phyloP scores from a whole-genome alignment of 768 basidiomycete species.

The Hemileccinum rubropunctum region DNA sequence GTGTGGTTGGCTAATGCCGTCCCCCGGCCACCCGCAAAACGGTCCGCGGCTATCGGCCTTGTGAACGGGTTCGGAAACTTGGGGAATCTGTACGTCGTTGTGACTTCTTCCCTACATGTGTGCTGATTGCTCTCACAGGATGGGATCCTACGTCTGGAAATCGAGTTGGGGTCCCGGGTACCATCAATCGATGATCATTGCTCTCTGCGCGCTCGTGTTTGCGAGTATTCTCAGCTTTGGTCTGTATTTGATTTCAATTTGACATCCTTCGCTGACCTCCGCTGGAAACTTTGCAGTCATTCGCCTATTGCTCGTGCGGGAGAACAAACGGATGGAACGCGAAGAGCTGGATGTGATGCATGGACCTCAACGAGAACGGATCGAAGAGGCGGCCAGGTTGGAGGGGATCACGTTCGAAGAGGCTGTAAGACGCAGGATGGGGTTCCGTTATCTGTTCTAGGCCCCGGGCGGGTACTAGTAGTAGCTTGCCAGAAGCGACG shows the following conservation, averaged over 20 bases:
- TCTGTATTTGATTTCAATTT: slow-evolving; percentile 13
- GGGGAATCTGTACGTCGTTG: slow-evolving; percentile 48
- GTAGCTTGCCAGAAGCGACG: too few relatives aligned
- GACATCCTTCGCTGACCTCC: too few relatives aligned
- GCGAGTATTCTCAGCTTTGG: slow-evolving; percentile 35
- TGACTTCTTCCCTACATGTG: background rate
- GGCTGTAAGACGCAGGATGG: slow-evolving; percentile 54
- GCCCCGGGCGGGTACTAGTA: too few relatives aligned
- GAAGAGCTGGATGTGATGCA: slow-evolving; percentile 46
- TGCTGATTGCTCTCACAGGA: slow-evolving; percentile 31
- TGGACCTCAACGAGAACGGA: slow-evolving; percentile 45
- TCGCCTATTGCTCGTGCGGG: slow-evolving; percentile 41
- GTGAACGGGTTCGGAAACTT: slow-evolving; percentile 60
- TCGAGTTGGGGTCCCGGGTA: slow-evolving; percentile 58
- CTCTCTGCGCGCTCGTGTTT: slow-evolving; percentile 33
- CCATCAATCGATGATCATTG: slow-evolving; percentile 60
- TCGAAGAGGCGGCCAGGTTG: slow-evolving; percentile 55
- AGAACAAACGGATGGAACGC: slow-evolving; percentile 49
- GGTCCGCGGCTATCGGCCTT: slow-evolving; percentile 55
- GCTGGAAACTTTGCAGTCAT: slow-evolving; percentile 31
- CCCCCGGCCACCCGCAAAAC: slow-evolving; percentile 57
- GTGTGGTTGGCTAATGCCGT: slow-evolving; percentile 65
- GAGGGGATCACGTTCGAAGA: slow-evolving; percentile 61
- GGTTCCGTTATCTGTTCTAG: slow-evolving; percentile 58
- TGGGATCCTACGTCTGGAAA: slow-evolving; percentile 64